A percentile compares a stretch with the other conserved stretches of the same genome.
These are phyloP conservation scores for Nepenthes alata DNA, from an alignment of 179 eudicot species.

Conservation along the genomic window DNA sequence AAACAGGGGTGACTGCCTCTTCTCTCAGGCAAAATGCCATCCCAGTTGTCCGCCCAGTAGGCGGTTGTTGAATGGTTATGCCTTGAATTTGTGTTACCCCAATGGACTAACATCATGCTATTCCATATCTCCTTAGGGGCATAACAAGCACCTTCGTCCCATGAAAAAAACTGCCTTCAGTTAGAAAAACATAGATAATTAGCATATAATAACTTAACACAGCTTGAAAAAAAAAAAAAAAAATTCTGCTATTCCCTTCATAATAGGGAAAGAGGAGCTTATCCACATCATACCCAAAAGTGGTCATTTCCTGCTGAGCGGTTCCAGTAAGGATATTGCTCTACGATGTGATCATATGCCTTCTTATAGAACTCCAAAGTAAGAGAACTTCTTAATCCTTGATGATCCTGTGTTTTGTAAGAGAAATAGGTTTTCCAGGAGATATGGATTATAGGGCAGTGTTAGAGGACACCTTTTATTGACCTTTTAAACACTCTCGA, in stretches of 20 bases:
- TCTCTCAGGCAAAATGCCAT: constrained; percentile 47
- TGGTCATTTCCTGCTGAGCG: constrained; percentile 87
- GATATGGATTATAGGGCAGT: too few relatives aligned
- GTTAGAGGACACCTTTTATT: too few relatives aligned
- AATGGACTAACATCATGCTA: constrained; percentile 97
- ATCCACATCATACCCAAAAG: constrained; percentile 64
- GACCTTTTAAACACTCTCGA: background rate
- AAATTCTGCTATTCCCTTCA: background rate
- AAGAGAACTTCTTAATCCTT: constrained; percentile 70
- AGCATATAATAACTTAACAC: constrained; percentile 4
- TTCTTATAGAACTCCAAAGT: constrained; percentile 67
- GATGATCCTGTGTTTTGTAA: constrained; percentile 35
- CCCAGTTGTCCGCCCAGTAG: constrained; percentile 90
- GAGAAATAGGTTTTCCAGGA: background rate
- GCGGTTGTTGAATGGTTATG: constrained; percentile 85
- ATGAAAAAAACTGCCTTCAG: constrained; percentile 77
- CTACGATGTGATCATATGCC: constrained; percentile 64
- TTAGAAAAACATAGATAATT: constrained; percentile 13
- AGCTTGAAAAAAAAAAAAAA: background rate
- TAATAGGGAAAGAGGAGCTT: background rate
- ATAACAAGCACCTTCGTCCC: constrained; percentile 99
- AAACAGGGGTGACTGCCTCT: constrained; percentile 89
- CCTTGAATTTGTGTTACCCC: constrained; percentile 96
- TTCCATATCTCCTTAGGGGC: constrained; percentile 99
- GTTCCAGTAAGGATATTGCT: constrained; percentile 82